Evolutionary conservation across 2,329 filamentous ascomycete genomes (phyloP), one percentile per base, ranked within the genome.

Genomic region (Colletotrichum euphorbiae): DNA sequence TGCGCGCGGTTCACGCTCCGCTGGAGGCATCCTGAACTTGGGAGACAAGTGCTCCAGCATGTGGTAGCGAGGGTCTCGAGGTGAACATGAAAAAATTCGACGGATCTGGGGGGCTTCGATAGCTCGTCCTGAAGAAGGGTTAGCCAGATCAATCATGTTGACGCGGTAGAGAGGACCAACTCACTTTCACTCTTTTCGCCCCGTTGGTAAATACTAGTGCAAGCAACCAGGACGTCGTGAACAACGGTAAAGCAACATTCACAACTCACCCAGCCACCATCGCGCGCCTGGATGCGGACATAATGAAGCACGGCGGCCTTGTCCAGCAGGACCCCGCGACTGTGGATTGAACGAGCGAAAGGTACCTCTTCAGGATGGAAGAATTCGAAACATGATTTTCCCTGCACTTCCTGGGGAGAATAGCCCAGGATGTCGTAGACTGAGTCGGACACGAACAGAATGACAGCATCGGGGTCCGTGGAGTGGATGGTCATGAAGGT

Each of bases 241-340:
- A 97, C 93, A 46, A 97, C 85, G 5, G 93, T 96, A 77, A 97
- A 97, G 78, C 93, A 94, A 79, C 93, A 96, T 80, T 97, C 93
- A 79, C 93, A 96, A 70, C 88, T 89, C 43, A 95, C 82, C 89
- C 91, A 97, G 61, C 85, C 82, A 15, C 91, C 92, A 74, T 90
- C 82, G 51, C 85, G 89, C 63, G 91, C 88, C 73, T 84, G 86
- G 70, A 97, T 87, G 40, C 89, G 87, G 69, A 90, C 92, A 81
- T 97, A 97, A 69, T 93, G 90, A 67, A 97, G 83, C 17, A 94
- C 92, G 4, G 93, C 93, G 15, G 93, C 93, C 77, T 94, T 96
- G 81, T 97, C 93, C 69, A 95, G 86, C 62, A 88, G 83, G 54
- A 97, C 86, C 17, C 92, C 91, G 58, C 91, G 88, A 72, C 84